These are phyloP conservation scores for Pleurotus cornucopiae DNA, from an alignment of 768 basidiomycete genomes.

Conservation along the genomic window DNA sequence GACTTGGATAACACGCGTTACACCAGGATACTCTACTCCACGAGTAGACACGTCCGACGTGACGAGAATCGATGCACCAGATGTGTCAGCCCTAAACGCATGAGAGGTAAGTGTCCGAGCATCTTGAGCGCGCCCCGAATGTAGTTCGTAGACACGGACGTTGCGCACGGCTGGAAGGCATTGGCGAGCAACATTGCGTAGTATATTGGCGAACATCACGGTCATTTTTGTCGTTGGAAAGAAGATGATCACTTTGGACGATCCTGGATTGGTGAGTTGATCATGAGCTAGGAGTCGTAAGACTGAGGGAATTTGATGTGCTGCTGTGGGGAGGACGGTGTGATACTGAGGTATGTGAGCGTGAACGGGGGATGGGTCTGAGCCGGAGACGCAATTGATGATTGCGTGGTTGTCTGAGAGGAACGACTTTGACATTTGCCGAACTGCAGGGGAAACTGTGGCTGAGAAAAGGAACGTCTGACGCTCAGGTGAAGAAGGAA, in stretches of 20 bases:
- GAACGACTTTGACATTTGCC: slow-evolving; percentile 59
- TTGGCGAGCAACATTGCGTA: slow-evolving; percentile 43
- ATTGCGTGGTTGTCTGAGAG: slow-evolving; percentile 60
- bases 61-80: slow-evolving; percentile 61
- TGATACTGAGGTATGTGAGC: slow-evolving; percentile 78
- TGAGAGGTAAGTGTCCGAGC: slow-evolving; percentile 54
- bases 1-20: slow-evolving; percentile 88
- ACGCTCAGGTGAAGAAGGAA: slow-evolving; percentile 58
- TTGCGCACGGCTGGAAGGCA: slow-evolving; percentile 45
- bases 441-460: slow-evolving; percentile 71
- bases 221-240: slow-evolving; percentile 83
- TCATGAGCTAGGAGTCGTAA: slow-evolving; percentile 83
- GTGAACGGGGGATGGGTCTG: slow-evolving; percentile 59
- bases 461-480: slow-evolving; percentile 93
- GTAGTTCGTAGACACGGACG: slow-evolving; percentile 73
- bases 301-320: slow-evolving; percentile 74
- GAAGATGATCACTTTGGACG: slow-evolving; percentile 80
- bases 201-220: slow-evolving; percentile 62
- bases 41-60: slow-evolving; percentile 88
- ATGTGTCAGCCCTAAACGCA: slow-evolving; percentile 52
- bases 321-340: slow-evolving; percentile 63
- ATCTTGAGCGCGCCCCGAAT: slow-evolving; percentile 68
- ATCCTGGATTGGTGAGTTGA: slow-evolving; percentile 63
- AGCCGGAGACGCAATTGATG: slow-evolving; percentile 64
- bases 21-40: slow-evolving; percentile 87